Conservation (phyloP, 2,329 filamentous ascomycete species). For the Fusarium musae region DNA sequence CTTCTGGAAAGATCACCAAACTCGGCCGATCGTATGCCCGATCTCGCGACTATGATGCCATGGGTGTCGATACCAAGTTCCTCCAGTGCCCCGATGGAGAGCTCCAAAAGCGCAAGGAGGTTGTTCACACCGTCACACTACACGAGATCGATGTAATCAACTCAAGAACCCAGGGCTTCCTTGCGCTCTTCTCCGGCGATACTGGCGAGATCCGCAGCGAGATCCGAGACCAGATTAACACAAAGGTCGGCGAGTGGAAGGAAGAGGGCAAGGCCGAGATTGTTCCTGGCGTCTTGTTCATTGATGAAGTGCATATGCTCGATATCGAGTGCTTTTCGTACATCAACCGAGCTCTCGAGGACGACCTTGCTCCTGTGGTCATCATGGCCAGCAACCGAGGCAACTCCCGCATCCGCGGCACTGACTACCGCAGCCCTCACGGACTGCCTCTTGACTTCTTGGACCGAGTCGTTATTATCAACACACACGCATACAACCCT, state of each 20-base stretch:
- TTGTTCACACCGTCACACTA: slow-evolving; percentile 94
- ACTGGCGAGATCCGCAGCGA: slow-evolving; percentile 98
- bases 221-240: slow-evolving; percentile 98
- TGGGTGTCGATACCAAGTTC: slow-evolving; percentile 98
- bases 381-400: slow-evolving; percentile 99
- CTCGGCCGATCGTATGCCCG: slow-evolving; percentile 93
- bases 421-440: slow-evolving; percentile 91
- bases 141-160: slow-evolving; percentile 99
- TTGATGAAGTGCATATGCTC: slow-evolving; percentile 99
- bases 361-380: slow-evolving; percentile 93
- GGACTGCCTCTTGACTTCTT: slow-evolving; percentile 95
- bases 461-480: slow-evolving; percentile 95
- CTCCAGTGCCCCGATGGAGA: slow-evolving; percentile 97
- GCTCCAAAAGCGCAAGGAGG: slow-evolving; percentile 95
- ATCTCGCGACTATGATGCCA: slow-evolving; percentile 97
- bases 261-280: slow-evolving; percentile 99
- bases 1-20: slow-evolving; percentile 97
- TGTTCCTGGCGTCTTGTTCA: slow-evolving; percentile 95
- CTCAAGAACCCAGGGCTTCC: slow-evolving; percentile 96
- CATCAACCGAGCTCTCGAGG: slow-evolving; percentile 95
- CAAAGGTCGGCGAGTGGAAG: slow-evolving; percentile 98
- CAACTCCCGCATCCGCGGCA: slow-evolving; percentile 90
- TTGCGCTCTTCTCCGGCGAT: slow-evolving; percentile 96
- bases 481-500: slow-evolving; percentile 83
- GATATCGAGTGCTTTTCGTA: slow-evolving; percentile 99